Conservation (phyloP, 2,329 filamentous ascomycete genomes). For the Thelonectria blattea region DNA sequence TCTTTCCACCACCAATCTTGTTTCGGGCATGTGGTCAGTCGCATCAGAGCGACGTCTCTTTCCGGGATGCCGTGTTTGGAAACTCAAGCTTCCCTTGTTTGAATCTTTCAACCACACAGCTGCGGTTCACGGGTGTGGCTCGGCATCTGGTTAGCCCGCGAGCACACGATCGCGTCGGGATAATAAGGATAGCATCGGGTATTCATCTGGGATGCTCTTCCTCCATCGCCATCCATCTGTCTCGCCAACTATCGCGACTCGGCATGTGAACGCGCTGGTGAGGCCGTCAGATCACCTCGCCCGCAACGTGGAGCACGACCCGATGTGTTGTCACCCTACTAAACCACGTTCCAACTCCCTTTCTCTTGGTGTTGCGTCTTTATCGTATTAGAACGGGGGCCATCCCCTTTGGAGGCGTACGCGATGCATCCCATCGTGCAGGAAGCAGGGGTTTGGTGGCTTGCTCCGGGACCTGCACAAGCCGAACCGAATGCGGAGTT, state of each 20-base stretch:
- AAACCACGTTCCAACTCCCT: background rate
- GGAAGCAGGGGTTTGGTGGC: background rate
- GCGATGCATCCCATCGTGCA: conserved; percentile 4
- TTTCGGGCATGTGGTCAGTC: conserved; percentile 4
- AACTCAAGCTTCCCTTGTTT: conserved; percentile 14
- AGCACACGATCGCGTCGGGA: background rate
- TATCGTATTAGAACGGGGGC: background rate
- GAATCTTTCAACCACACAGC: conserved; percentile 12
- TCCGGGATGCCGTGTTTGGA: conserved; percentile 19
- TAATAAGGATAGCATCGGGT: background rate
- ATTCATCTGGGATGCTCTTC: background rate
- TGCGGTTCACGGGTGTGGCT: conserved; percentile 14
- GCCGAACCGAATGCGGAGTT: background rate
- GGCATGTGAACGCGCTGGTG: background rate
- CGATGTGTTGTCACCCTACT: conserved; percentile 1
- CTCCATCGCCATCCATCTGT: background rate
- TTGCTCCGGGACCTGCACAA: background rate
- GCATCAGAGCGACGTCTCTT: conserved; percentile 15
- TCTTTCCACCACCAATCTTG: conserved; percentile 4
- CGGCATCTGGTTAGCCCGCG: background rate
- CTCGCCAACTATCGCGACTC: background rate
- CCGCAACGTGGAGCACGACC: background rate
- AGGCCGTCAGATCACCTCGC: background rate
- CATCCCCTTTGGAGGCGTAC: background rate
- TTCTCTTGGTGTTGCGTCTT: background rate